Evolutionary conservation across 2,329 filamentous ascomycete genomes (phyloP).

Genomic region (Albophoma yamanashiensis): DNA sequence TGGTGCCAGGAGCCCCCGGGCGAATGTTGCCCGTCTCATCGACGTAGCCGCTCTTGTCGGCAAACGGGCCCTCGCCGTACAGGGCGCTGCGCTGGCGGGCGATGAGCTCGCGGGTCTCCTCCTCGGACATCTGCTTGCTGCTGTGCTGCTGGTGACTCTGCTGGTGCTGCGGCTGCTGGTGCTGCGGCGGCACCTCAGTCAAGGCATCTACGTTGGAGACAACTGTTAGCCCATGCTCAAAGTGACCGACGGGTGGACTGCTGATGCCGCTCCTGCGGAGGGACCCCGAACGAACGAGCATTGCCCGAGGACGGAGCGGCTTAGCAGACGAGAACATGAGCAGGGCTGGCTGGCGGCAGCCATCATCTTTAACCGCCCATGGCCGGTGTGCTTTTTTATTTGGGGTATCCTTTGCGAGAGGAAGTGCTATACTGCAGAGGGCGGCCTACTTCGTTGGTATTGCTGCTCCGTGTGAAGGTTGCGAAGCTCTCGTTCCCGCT

Average conservation of each 20-base stretch:
- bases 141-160: conserved; percentile 4
- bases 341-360: conserved; percentile 3
- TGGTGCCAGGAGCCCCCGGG: conserved; percentile 54
- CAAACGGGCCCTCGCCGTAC: conserved; percentile 69
- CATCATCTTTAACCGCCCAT: conserved; percentile 9
- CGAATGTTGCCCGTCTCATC: conserved; percentile 58
- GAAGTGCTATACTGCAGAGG: conserved; percentile 59
- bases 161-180: background rate
- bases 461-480: conserved; percentile 99
- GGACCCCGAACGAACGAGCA: conserved; percentile 3
- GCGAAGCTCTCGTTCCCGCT: conserved; percentile 96
- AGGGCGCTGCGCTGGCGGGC: conserved; percentile 90
- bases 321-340: conserved; percentile 1
- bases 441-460: conserved; percentile 97
- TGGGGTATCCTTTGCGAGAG: conserved; percentile 21
- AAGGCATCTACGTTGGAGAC: conserved; percentile 37
- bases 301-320: background rate
- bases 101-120: conserved; percentile 91
- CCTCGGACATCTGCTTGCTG: conserved; percentile 85
- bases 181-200: conserved; percentile 29
- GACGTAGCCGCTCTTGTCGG: conserved; percentile 54
- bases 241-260: conserved; percentile 7
- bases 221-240: conserved; percentile 25
- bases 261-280: background rate
- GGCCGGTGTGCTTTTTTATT: conserved; percentile 23